These are phyloP conservation scores for Ulmus americana DNA, from an alignment of 331 rosid genomes.

Conservation along the genomic window DNA sequence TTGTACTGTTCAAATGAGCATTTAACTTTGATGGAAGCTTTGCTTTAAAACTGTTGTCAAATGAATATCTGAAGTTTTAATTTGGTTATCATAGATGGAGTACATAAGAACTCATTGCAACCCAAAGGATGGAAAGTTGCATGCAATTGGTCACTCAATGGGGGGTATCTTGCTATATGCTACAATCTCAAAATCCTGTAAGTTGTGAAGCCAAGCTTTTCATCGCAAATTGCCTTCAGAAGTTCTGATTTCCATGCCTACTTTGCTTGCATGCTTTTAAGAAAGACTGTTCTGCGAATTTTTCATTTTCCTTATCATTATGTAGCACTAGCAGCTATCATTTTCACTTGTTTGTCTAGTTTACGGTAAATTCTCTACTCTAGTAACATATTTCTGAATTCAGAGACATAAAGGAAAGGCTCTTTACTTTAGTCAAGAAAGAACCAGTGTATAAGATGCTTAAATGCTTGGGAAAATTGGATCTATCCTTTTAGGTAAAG, in stretches of 20 bases:
- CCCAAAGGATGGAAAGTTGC: slow-evolving; percentile 73
- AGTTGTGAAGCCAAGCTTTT: slow-evolving; percentile 32
- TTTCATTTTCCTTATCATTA: not conserved
- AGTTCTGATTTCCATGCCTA: not conserved
- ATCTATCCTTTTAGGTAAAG: not conserved
- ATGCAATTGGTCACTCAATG: slow-evolving; percentile 92
- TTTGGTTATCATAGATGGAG: slow-evolving; percentile 53
- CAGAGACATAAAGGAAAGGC: too few relatives aligned
- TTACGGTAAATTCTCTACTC: too few relatives aligned
- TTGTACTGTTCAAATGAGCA: not conserved
- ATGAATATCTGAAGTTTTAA: slow-evolving; percentile 14
- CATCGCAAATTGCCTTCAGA: slow-evolving; percentile 10
- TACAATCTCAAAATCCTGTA: slow-evolving; percentile 58
- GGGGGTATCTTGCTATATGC: slow-evolving; percentile 92
- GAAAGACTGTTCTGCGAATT: not conserved
- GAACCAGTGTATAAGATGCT: not conserved
- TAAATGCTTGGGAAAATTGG: not conserved
- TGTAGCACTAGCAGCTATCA: not conserved
- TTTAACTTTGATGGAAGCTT: not conserved
- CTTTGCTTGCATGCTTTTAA: not conserved
- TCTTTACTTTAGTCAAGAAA: not conserved
- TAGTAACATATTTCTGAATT: too few relatives aligned
- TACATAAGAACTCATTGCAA: slow-evolving; percentile 60
- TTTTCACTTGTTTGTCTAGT: not conserved
- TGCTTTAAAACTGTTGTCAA: slow-evolving; percentile 1